Conservation (phyloP, 345 rosid genomes). For the Aethionema arabicum region DNA sequence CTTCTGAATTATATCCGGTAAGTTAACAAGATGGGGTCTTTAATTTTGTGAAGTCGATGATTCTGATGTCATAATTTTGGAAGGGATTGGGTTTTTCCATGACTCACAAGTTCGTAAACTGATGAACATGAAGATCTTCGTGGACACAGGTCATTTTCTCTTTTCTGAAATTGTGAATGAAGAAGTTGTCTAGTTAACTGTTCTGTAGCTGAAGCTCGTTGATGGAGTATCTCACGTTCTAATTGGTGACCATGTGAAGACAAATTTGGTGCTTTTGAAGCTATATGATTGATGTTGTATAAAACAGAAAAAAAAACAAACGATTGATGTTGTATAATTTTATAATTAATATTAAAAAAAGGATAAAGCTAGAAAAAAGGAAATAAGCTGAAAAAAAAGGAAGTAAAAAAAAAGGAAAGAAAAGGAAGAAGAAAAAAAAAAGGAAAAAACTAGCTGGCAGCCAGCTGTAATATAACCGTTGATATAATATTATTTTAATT, state of each 20-base stretch:
- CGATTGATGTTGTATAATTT: too few species aligned
- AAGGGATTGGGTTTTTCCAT: conserved; percentile 95
- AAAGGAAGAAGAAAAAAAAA: too few species aligned
- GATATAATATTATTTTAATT: too few species aligned
- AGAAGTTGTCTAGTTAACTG: conserved; percentile 15
- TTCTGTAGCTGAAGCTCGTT: conserved; percentile 19
- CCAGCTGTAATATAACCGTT: too few species aligned
- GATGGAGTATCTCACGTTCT: conserved; percentile 4
- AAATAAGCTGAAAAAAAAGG: too few species aligned
- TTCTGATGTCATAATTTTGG: conserved; percentile 96
- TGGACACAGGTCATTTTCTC: conserved; percentile 71
- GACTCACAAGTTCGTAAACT: conserved; percentile 83
- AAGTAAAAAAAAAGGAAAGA: too few species aligned
- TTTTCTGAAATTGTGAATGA: conserved; percentile 10
- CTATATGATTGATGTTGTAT: conserved; percentile 8
- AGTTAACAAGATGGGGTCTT: conserved; percentile 9
- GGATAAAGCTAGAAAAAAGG: too few species aligned
- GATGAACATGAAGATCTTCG: conserved; percentile 98
- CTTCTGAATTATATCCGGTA: conserved; percentile 20
- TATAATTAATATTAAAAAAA: too few species aligned
- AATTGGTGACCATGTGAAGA: conserved; percentile 5
- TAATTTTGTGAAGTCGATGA: conserved; percentile 79
- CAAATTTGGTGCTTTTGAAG: not conserved
- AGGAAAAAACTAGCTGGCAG: too few species aligned
- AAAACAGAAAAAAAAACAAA: too few species aligned